Base-by-base conservation (phyloP, 192 early-diverging fungal species). In the Coemansia sp. region DNA sequence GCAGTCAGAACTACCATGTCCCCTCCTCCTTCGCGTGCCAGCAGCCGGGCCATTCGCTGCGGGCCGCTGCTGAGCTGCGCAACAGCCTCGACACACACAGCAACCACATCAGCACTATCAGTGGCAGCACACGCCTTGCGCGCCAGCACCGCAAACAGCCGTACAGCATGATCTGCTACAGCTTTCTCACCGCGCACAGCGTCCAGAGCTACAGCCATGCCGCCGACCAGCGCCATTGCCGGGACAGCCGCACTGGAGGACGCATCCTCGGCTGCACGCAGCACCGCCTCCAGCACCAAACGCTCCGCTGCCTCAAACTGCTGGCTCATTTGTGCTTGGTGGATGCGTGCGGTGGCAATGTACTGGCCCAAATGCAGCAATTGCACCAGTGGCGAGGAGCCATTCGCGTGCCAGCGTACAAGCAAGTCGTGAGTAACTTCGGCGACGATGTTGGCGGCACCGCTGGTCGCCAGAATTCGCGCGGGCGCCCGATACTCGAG, bases 391-490 rank as follows among this genome's bases (percentile, higher is more conserved):
- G 35, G 24, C 2, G n/a, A n/a, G n/a, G n/a, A 14, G 27, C 19
- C 17, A 15, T 19, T 25, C 2, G 46, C 20, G 24, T 25, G 24
- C 40, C 62, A 65, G 15, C 62, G 57, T 4, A 32, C 42, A 1
- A 74, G 47, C 7, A 59, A 17, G 53, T 80, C 77, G 14, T 59
- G 57, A 9, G 69, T 41, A 15, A 71, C 65, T 25, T 80, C 77
- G 8, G 77, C 61, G 0, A 71, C 62, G 2, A 80, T 42, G 36
- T 65, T 64, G 12, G 51, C 41, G 19, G 66, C 46, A 3, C 56
- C n/a, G 64, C 68, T 49, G 1, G 46, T 62, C 4, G 72, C 38
- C 19, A 80, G 62, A 27, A 80, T 39, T 2, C 77, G 64, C 22
- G 67, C 77, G 5, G 61, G 12, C 1, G 65, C 31, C 19, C 65